A percentile compares a stretch with the other conserved stretches of the same genome.
Conservation (phyloP, 331 rosid species). For the Malus hybrid region DNA sequence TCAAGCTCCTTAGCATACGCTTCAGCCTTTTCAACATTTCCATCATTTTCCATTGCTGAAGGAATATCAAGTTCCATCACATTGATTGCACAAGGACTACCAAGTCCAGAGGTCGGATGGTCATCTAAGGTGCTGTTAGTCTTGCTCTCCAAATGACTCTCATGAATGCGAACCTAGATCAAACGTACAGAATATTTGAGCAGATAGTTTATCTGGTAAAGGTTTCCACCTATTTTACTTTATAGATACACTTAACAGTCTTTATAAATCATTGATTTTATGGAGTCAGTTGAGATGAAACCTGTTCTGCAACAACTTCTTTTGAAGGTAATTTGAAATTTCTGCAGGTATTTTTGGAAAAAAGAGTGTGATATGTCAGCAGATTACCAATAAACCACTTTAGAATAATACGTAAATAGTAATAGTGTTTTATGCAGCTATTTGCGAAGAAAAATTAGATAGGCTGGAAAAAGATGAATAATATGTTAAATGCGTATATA, state of each 20-base stretch:
- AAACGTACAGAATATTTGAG: slow-evolving; percentile 1
- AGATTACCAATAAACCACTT: not conserved
- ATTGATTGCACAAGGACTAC: slow-evolving; percentile 32
- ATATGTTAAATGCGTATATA: slow-evolving; percentile 1
- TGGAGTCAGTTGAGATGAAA: not conserved
- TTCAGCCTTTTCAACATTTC: slow-evolving; percentile 78
- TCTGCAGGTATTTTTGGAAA: slow-evolving; percentile 41
- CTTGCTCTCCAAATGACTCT: slow-evolving; percentile 33
- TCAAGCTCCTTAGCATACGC: slow-evolving; percentile 77
- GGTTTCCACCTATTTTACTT: slow-evolving; percentile 10
- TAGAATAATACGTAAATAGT: not conserved
- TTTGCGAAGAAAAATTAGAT: not conserved
- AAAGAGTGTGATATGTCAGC: slow-evolving; percentile 16
- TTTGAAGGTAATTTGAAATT: slow-evolving; percentile 28
- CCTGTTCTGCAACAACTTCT: slow-evolving; percentile 40
- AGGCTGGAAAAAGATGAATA: not conserved
- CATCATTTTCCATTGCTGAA: slow-evolving; percentile 44
- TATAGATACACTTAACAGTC: slow-evolving; percentile 5
- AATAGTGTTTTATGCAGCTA: not conserved
- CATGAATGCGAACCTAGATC: slow-evolving; percentile 12
- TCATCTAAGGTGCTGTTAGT: slow-evolving; percentile 15
- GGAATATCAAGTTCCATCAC: slow-evolving; percentile 46
- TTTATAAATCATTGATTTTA: not conserved
- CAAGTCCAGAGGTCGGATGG: slow-evolving; percentile 27
- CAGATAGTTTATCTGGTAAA: not conserved